Evolutionary conservation across 2,329 filamentous ascomycete species (phyloP), one percentile per base, ranked within the genome.

Genomic region (Remersonia thermophila): DNA sequence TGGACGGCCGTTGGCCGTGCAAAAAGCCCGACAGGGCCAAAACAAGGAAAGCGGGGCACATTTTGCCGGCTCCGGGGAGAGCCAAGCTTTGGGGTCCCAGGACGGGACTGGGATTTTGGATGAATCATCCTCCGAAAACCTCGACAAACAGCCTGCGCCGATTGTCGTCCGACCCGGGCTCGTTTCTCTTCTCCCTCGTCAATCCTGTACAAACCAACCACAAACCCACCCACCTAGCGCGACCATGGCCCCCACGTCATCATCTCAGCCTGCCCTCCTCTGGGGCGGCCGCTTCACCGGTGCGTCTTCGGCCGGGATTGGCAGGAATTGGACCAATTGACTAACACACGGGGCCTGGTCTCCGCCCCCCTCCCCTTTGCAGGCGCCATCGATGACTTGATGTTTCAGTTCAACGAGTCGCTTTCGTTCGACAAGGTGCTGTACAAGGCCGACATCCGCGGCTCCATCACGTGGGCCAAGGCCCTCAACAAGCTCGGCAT

Each of bases 351-450:
- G 12, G 11, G n/a, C n/a, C n/a, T n/a, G 2, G 43, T 14, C 20
- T 23, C 20, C 5, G 9, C 20, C 20, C 20, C 20, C 5, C 20
- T 23, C 29, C n/a, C 12, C 32, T 27, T 26, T 30, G 27, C 50
- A 82, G 82, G 83, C 65, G 80, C 73, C 49, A 74, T 89, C 47
- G 83, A 93, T 60, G 83, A 84, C 36, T 71, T 93, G 35, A 93
- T 93, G 84, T 70, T 77, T 42, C 69, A 80, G 47, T 93, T 89
- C 67, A 93, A 93, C 57, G 77, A 79, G 51, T 80, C 73, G 36
- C 80, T 93, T 48, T 75, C 73, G 55, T 87, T 81, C 59, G 85
- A 93, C 59, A 75, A 77, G 47, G 67, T 69, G 36, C 77, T 93
- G 50, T 83, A 84, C 63, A 75, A 76, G 42, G 73, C 91, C 56